Conservation (phyloP, 768 basidiomycete genomes). For the Phaeotremella fagi region DNA sequence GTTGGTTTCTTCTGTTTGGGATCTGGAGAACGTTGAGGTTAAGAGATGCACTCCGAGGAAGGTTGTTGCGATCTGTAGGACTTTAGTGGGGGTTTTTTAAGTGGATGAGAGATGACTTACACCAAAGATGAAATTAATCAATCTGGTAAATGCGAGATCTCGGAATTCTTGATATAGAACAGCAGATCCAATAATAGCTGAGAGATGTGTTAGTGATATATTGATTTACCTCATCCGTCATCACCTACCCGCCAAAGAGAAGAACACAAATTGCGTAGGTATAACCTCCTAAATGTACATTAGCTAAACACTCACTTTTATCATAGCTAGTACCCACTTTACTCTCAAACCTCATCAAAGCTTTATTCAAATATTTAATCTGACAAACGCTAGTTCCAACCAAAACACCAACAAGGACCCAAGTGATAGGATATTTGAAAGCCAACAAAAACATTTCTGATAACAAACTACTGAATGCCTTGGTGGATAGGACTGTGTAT, state of each 20-base stretch:
- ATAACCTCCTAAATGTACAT: conserved; percentile 64
- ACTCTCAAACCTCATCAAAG: conserved; percentile 86
- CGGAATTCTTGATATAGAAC: conserved; percentile 92
- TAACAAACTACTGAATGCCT: conserved; percentile 80
- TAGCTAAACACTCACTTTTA: not conserved
- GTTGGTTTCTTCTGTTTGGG: not conserved
- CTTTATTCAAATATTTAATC: conserved; percentile 51
- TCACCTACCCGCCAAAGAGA: conserved; percentile 64
- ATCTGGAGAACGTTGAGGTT: conserved; percentile 52
- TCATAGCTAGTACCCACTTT: conserved; percentile 56
- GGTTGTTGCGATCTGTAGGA: conserved; percentile 58
- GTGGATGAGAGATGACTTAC: too few relatives aligned
- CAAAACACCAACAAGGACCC: conserved; percentile 56
- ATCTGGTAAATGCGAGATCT: conserved; percentile 59
- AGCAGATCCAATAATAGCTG: conserved; percentile 82
- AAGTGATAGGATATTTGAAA: conserved; percentile 62
- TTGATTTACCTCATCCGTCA: not conserved
- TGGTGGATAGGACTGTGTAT: conserved; percentile 89
- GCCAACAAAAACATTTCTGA: conserved; percentile 71
- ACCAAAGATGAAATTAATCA: conserved; percentile 41
- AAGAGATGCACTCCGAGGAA: conserved; percentile 86
- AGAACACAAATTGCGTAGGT: conserved; percentile 90
- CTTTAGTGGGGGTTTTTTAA: not conserved
- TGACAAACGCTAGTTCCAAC: conserved; percentile 45
- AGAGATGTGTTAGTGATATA: not conserved